A percentile compares a stretch with the other conserved stretches of the same genome.
Conservation (phyloP, 2,329 filamentous ascomycete species). For the Colletotrichum lini region DNA sequence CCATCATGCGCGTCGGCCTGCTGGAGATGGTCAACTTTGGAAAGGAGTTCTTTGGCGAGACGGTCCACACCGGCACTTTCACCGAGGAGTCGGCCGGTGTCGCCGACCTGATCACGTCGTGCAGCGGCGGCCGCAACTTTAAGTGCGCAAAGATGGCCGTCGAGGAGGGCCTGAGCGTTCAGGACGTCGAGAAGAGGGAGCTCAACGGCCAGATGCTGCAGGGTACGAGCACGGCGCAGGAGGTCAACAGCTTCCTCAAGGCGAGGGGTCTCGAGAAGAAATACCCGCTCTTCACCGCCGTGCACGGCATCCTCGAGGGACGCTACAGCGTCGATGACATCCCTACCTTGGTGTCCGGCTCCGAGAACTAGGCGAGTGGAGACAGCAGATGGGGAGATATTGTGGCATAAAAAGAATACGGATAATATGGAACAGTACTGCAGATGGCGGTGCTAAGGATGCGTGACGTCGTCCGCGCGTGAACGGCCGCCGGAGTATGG, state of each 20-base stretch:
- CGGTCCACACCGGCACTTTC: constrained; percentile 86
- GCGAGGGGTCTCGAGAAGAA: constrained; percentile 82
- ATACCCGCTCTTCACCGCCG: constrained; percentile 93
- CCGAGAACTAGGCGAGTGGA: constrained; percentile 45
- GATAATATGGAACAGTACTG: constrained; percentile 12
- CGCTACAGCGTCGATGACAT: constrained; percentile 85
- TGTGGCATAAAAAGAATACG: neutral
- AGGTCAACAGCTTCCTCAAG: constrained; percentile 92
- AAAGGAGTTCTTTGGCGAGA: constrained; percentile 90
- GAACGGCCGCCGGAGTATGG: neutral
- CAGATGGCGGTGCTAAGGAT: neutral
- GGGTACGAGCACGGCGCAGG: constrained; percentile 90
- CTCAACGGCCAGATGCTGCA: constrained; percentile 98
- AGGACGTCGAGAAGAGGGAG: constrained; percentile 89
- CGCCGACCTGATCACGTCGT: constrained; percentile 95
- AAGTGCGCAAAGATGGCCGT: constrained; percentile 92
- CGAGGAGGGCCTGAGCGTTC: constrained; percentile 82
- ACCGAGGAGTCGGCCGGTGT: constrained; percentile 98
- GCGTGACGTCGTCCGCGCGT: neutral
- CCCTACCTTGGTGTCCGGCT: constrained; percentile 71
- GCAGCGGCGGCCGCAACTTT: constrained; percentile 93
- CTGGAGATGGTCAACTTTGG: constrained; percentile 98
- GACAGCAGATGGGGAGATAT: neutral
- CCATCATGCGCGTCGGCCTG: constrained; percentile 95
- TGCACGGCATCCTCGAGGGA: constrained; percentile 84